Conservation (phyloP, 306 rosid species). For the Cyclanthera cordifolia region DNA sequence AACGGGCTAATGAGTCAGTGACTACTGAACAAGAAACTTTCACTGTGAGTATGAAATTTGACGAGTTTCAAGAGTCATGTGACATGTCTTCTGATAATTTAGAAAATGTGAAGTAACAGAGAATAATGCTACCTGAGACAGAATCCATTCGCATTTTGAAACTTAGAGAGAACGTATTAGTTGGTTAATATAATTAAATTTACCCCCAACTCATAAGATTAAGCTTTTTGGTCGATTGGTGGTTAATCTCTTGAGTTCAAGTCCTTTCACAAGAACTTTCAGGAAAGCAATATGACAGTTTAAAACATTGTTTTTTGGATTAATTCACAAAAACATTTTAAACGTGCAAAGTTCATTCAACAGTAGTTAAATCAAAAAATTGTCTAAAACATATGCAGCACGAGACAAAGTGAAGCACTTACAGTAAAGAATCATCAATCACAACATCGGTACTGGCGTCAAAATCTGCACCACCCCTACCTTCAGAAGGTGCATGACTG, state of each 20-base stretch:
- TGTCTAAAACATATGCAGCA: neutral
- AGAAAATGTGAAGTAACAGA: neutral
- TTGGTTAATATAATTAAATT: too few relatives aligned
- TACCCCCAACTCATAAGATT: too few relatives aligned
- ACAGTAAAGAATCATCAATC: slow-evolving; percentile 81
- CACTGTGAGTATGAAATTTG: neutral
- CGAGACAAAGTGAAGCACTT: slow-evolving; percentile 23
- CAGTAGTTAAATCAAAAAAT: neutral
- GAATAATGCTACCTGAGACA: neutral
- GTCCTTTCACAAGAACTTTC: neutral
- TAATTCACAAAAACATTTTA: neutral
- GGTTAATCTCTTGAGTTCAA: too few relatives aligned
- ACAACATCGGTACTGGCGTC: slow-evolving; percentile 90
- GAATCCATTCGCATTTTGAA: neutral
- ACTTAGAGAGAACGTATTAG: neutral
- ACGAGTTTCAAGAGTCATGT: neutral
- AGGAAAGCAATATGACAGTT: slow-evolving; percentile 1
- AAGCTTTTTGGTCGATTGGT: too few relatives aligned
- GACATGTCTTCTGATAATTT: neutral
- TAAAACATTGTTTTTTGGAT: neutral
- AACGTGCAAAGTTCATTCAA: neutral
- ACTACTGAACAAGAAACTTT: neutral
- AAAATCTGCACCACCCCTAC: slow-evolving; percentile 81
- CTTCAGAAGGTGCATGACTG: slow-evolving; percentile 80
- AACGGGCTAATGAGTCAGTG: neutral